Evolutionary conservation across 2,329 filamentous ascomycete genomes (phyloP).

Genomic region (Ophiobolus disseminans): DNA sequence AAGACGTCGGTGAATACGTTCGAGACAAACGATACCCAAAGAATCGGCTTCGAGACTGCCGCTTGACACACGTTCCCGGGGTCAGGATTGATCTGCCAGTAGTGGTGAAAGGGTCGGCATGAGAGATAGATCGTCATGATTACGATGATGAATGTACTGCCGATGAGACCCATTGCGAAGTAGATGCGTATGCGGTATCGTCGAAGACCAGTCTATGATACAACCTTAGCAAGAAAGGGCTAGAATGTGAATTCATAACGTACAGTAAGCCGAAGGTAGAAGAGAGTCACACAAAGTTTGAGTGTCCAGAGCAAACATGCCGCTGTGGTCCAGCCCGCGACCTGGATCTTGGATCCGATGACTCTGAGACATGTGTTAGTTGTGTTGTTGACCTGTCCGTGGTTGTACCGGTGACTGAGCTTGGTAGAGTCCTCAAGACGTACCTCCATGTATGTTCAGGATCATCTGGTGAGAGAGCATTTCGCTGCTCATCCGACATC

Average conservation of each 20-base stretch:
- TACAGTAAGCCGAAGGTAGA: conserved; percentile 60
- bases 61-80: conserved; percentile 52
- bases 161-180: conserved; percentile 60
- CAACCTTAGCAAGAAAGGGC: too few species aligned
- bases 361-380: too few species aligned
- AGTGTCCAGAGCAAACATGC: conserved; percentile 61
- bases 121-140: conserved; percentile 60
- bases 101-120: conserved; percentile 61
- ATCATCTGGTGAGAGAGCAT: conserved; percentile 12
- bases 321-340: conserved; percentile 63
- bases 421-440: too few species aligned
- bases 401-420: too few species aligned
- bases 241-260: too few species aligned
- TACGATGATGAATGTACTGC: conserved; percentile 57
- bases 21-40: conserved; percentile 44
- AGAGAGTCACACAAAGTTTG: conserved; percentile 63
- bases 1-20: conserved; percentile 66
- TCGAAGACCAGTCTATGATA: conserved; percentile 13
- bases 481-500: conserved; percentile 61
- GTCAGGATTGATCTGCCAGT: conserved; percentile 67
- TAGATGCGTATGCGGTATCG: conserved; percentile 41
- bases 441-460: conserved; percentile 18
- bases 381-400: too few species aligned
- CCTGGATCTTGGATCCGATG: conserved; percentile 5
- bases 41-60: conserved; percentile 14